Percentiles rank a stretch among this genome's conserved stretches.
Evolutionary conservation across 2,329 filamentous ascomycete genomes (phyloP).

Genomic region (Lachnellula occidentalis): DNA sequence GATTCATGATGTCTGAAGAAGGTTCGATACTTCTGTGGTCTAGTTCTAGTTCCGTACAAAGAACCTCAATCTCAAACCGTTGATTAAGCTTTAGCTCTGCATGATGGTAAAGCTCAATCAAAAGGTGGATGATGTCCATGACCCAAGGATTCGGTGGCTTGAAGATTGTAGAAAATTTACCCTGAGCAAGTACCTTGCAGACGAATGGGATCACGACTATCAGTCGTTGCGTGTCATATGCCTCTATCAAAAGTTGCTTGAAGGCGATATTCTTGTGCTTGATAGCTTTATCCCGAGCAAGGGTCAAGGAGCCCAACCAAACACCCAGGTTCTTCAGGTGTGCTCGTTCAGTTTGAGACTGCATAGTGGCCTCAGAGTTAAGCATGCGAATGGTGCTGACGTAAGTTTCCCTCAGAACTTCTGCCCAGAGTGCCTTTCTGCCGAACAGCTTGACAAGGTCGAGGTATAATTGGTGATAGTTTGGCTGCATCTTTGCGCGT

Average conservation of each 20-base stretch:
- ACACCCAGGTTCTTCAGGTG: slow-evolving; percentile 90
- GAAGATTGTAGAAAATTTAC: slow-evolving; percentile 80
- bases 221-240: slow-evolving; percentile 84
- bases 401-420: slow-evolving; percentile 91
- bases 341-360: slow-evolving; percentile 75
- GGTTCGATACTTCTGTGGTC: slow-evolving; percentile 90
- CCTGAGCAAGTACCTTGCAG: slow-evolving; percentile 89
- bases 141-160: slow-evolving; percentile 94
- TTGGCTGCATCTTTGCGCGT: slow-evolving; percentile 93
- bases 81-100: slow-evolving; percentile 93
- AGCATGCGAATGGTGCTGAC: slow-evolving; percentile 79
- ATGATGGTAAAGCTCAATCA: slow-evolving; percentile 90
- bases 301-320: slow-evolving; percentile 89
- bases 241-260: slow-evolving; percentile 90
- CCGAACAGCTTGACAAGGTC: slow-evolving; percentile 81
- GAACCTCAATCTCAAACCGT: slow-evolving; percentile 97
- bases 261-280: slow-evolving; percentile 96
- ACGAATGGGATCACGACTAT: slow-evolving; percentile 94
- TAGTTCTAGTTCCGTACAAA: slow-evolving; percentile 88
- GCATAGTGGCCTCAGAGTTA: slow-evolving; percentile 83
- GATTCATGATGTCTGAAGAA: slow-evolving; percentile 77
- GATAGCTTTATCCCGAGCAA: slow-evolving; percentile 91
- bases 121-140: slow-evolving; percentile 87
- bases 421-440: slow-evolving; percentile 72
- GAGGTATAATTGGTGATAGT: slow-evolving; percentile 90